Evolutionary conservation across 106 monocot species (phyloP).

Genomic region (Phalaenopsis equestris): DNA sequence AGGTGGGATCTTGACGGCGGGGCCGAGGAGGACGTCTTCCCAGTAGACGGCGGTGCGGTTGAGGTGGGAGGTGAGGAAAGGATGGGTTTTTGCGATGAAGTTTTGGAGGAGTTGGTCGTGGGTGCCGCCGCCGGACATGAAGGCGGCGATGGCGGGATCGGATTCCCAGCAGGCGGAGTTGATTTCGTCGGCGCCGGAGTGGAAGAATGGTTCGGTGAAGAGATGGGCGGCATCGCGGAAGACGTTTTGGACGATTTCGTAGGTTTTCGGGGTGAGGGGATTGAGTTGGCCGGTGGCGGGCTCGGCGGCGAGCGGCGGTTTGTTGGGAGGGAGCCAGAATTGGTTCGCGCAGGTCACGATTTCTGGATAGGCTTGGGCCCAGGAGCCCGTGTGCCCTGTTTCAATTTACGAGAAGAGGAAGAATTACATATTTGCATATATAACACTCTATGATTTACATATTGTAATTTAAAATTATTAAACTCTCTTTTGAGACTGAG

Average conservation of each 20-base stretch:
- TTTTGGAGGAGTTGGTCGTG: slow-evolving; percentile 51
- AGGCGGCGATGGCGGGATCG: slow-evolving; percentile 33
- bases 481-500: too few species aligned
- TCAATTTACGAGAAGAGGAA: too few species aligned
- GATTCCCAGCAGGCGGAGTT: slow-evolving; percentile 38
- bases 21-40: slow-evolving; percentile 68
- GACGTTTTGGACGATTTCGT: slow-evolving; percentile 33
- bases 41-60: slow-evolving; percentile 80
- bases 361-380: slow-evolving; percentile 52
- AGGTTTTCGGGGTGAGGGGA: slow-evolving; percentile 48
- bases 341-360: slow-evolving; percentile 46
- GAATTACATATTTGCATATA: too few species aligned
- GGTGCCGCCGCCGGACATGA: slow-evolving; percentile 44
- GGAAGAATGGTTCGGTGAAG: slow-evolving; percentile 48
- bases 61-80: slow-evolving; percentile 28
- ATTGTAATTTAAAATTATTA: too few species aligned
- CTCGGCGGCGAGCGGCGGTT: slow-evolving; percentile 28
- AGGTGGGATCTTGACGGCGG: slow-evolving; percentile 30
- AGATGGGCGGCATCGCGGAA: slow-evolving; percentile 32
- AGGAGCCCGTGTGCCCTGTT: slow-evolving; percentile 51
- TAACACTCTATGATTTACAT: too few species aligned
- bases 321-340: slow-evolving; percentile 41
- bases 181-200: slow-evolving; percentile 51
- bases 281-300: slow-evolving; percentile 64
- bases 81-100: slow-evolving; percentile 51